Evolutionary conservation across 768 basidiomycete genomes (phyloP), one percentile per base, ranked within the genome.

Genomic region (Tylopilus sp.): DNA sequence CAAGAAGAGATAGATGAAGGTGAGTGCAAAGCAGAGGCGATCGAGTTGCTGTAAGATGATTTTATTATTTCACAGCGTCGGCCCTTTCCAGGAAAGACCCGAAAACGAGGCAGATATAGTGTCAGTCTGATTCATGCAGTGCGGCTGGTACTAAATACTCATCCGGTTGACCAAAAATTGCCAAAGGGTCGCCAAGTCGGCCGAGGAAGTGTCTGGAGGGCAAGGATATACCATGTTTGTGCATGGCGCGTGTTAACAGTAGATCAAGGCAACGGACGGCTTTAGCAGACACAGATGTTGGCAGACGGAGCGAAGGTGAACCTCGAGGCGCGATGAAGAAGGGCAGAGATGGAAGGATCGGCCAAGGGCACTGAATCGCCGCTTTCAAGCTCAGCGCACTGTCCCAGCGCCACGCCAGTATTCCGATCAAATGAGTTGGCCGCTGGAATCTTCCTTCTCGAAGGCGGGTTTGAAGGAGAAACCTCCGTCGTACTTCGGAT

Each of bases 311-410:
- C 34, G 17, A 21, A 19, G 19, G 6, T 12, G 41, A 31, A 37
- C 37, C 37, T 37, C 26, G 33, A 34, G 30, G 46, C 29, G 31
- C 29, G 38, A 43, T 47, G 48, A 34, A 17, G 22, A 40, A 33
- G 33, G 51, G 21, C 6, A 17, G 4, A 29, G 38, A 43, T 29
- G 36, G 31, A 24, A 17, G 25, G 45, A 28, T 61, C 50, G 54
- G 53, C 42, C 43, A 31, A 29, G 45, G 28, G 43, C 30, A 42
- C 51, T 50, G 52, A 62, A 63, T 62, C 59, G 50, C 16, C 19
- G 26, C n/a, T 51, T 63, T 65, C 22, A 62, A 62, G 26, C 48
- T 55, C 62, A 45, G 56, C 56, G 63, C 48, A 24, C n/a, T n/a
- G n/a, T n/a, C n/a, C n/a, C n/a, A 11, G 40, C 42, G 57, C 63